phyloP scores from a whole-genome alignment of 148 eudicot species.

The Rhododendron molle region DNA sequence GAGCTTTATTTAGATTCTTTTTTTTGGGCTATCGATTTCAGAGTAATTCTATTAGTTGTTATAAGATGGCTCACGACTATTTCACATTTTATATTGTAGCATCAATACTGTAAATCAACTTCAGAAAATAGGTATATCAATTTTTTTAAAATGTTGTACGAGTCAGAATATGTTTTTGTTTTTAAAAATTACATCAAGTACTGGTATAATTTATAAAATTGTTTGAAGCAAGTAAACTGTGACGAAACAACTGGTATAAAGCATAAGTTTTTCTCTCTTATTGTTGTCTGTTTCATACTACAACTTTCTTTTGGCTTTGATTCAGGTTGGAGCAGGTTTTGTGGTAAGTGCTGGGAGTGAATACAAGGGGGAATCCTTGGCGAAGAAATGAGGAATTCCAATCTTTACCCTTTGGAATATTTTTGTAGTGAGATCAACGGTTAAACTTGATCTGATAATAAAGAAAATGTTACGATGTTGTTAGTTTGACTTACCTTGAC shows the following conservation, averaged over 20 bases:
- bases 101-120: neutral
- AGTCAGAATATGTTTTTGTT: neutral
- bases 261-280: neutral
- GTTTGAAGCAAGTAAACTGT: neutral
- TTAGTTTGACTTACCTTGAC: neutral
- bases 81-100: neutral
- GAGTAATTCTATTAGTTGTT: neutral
- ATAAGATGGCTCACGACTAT: neutral
- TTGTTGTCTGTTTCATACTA: neutral
- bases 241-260: neutral
- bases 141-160: neutral
- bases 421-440: neutral
- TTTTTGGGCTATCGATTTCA: neutral
- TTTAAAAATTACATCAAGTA: neutral
- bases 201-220: neutral
- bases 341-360: slow-evolving; percentile 86
- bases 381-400: slow-evolving; percentile 54
- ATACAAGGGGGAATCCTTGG: slow-evolving; percentile 75
- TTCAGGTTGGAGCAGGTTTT: slow-evolving; percentile 89
- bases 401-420: neutral
- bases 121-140: neutral
- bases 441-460: neutral
- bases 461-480: neutral
- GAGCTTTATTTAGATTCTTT: neutral
- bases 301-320: neutral